phyloP scores from a whole-genome alignment of 2,329 filamentous ascomycete species.

The Lasiodiplodia hormozganensis region DNA sequence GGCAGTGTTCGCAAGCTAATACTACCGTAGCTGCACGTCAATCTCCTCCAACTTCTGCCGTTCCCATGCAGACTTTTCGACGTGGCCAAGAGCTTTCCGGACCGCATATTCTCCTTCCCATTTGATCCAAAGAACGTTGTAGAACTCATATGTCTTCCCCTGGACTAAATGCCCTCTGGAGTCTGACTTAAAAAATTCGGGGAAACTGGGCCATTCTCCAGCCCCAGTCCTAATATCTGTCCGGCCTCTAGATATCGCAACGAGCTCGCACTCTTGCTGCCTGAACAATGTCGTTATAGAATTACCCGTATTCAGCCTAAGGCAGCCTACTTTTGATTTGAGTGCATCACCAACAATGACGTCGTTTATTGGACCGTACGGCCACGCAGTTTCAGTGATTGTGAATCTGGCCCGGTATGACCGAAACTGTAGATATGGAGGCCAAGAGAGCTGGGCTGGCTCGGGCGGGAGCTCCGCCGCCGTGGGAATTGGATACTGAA shows the following conservation, averaged over 20 bases:
- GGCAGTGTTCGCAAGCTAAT: not conserved
- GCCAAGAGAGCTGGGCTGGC: not conserved
- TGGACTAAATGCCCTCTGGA: too few relatives aligned
- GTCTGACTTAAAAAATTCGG: too few relatives aligned
- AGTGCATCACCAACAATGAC: not conserved
- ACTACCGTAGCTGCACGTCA: conserved; percentile 29
- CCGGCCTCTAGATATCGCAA: too few relatives aligned
- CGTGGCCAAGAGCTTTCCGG: conserved; percentile 35
- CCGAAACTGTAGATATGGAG: not conserved
- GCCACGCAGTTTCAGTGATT: too few relatives aligned
- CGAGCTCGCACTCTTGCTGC: too few relatives aligned
- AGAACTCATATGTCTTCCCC: conserved; percentile 27
- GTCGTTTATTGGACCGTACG: too few relatives aligned
- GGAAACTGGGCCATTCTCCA: too few relatives aligned
- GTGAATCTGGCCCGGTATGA: not conserved
- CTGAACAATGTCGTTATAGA: too few relatives aligned
- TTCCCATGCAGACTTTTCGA: conserved; percentile 33
- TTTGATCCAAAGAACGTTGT: conserved; percentile 37
- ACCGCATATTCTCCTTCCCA: conserved; percentile 34
- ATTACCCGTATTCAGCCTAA: too few relatives aligned
- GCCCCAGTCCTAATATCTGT: too few relatives aligned
- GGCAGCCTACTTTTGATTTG: not conserved
- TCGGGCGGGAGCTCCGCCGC: not conserved
- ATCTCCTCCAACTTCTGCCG: conserved; percentile 30
- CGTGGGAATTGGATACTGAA: not conserved